Base-by-base conservation (phyloP, 805 yeast species). In the Myxozyma sirexii region DNA sequence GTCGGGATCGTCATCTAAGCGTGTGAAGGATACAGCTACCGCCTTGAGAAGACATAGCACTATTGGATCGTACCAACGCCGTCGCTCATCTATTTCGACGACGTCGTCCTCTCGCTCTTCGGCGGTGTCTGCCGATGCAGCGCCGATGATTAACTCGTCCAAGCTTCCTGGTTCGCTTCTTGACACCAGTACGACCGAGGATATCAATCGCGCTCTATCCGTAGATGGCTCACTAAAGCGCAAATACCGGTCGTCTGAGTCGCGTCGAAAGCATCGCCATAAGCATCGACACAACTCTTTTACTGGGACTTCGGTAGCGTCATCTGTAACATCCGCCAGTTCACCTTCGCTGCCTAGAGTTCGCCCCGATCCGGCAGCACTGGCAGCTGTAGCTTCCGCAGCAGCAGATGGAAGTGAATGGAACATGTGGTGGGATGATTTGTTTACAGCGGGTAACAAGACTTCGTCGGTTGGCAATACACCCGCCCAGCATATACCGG, bases 401-500 rank as follows among this genome's bases (percentile, higher is more conserved):
- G 51, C 48, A 2, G 50, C 21, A 1, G 56, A 56, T 7, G 60
- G 54, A 3, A 33, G 27, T 19, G 59, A 51, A 23, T 59, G 63
- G 63, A 59, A 54, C 38, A 45, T 55, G 59, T 59, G 63, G 63
- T 59, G 63, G 63, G 62, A 54, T 12, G 58, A 58, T 29, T 24
- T 58, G 31, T 54, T 58, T 19, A 41, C 52, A 1, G 43, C 33
- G 3, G 33, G 52, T 24, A 48, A 23, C 33, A 35, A 24, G 43
- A 7, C 31, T 15, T 21, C 43, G n/a, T 39, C 42, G 3, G 33
- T 48, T 15, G 38, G 41, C 1, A 23, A 27, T 21, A 23, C 52
- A 8, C 17, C 52, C 2, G 23, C 26, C 2, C 26, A 29, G 39
- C 4, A 17, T 17, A 17, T 29, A n/a, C 6, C 27, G n/a, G 52